These are phyloP conservation scores for Coemansia sp. DNA, from an alignment of 192 early-diverging fungal species.

Conservation along the genomic window DNA sequence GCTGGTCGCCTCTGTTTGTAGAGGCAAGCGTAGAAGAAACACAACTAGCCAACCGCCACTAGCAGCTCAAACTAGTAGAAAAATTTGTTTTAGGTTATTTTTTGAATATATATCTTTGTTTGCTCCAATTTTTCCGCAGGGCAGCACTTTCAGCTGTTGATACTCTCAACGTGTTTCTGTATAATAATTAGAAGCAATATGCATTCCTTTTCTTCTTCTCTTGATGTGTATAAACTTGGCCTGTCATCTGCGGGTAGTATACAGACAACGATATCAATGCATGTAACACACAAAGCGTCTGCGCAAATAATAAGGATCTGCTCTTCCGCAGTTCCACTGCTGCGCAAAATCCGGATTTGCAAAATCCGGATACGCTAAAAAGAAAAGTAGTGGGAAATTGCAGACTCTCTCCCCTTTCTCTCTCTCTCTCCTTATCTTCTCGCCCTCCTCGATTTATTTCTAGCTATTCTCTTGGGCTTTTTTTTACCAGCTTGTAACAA, in stretches of 20 bases:
- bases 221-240: background rate
- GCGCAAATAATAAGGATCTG: background rate
- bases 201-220: no score
- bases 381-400: background rate
- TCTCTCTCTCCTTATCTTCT: background rate
- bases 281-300: background rate
- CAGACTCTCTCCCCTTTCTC: background rate
- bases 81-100: no score
- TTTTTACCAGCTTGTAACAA: background rate
- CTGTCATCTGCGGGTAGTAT: background rate
- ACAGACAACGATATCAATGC: background rate
- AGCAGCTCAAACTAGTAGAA: no score
- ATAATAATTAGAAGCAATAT: no score
- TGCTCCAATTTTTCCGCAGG: no score
- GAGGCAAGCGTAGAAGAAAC: no score
- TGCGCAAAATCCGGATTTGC: background rate
- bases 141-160: no score
- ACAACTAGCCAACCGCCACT: no score
- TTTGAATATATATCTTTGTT: no score
- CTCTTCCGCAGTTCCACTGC: background rate
- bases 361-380: background rate
- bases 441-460: background rate
- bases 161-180: no score
- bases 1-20: no score
- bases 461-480: background rate